Conservation (phyloP, 176 grass and related monocot genomes). For the Eleusine indica region DNA sequence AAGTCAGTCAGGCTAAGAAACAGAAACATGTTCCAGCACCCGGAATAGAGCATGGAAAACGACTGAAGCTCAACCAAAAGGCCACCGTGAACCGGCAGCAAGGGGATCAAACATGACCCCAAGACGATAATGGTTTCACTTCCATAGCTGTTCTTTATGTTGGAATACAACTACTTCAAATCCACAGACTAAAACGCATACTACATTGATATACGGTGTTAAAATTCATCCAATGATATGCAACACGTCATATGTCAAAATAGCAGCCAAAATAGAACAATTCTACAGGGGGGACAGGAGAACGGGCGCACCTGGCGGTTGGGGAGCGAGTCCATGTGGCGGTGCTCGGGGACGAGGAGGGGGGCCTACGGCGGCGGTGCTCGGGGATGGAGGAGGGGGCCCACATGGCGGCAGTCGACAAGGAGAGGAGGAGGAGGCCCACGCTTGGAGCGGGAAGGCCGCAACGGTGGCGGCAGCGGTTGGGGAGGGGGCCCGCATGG, state of each 20-base stretch:
- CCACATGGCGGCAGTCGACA: too few species aligned
- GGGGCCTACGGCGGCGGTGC: too few species aligned
- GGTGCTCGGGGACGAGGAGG: too few species aligned
- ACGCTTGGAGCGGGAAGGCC: too few species aligned
- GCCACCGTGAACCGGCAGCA: too few species aligned
- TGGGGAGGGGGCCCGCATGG: too few species aligned
- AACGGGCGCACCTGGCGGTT: too few species aligned
- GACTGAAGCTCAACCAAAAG: not conserved
- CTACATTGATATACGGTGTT: not conserved
- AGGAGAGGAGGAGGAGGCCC: too few species aligned
- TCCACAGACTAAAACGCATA: not conserved
- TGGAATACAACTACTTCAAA: slow-evolving; percentile 3
- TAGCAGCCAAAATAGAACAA: not conserved
- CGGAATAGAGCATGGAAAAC: not conserved
- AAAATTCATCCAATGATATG: not conserved
- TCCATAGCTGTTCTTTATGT: not conserved
- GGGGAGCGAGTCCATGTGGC: too few species aligned
- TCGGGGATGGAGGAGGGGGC: too few species aligned
- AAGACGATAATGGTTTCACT: not conserved
- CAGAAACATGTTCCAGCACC: not conserved
- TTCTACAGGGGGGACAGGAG: too few species aligned
- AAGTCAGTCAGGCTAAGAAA: not conserved
- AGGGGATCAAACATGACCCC: not conserved
- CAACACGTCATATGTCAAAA: not conserved
- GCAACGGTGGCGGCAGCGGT: too few species aligned